phyloP scores from a whole-genome alignment of 129 eudicot genomes.

The Flaveria ramosissima region DNA sequence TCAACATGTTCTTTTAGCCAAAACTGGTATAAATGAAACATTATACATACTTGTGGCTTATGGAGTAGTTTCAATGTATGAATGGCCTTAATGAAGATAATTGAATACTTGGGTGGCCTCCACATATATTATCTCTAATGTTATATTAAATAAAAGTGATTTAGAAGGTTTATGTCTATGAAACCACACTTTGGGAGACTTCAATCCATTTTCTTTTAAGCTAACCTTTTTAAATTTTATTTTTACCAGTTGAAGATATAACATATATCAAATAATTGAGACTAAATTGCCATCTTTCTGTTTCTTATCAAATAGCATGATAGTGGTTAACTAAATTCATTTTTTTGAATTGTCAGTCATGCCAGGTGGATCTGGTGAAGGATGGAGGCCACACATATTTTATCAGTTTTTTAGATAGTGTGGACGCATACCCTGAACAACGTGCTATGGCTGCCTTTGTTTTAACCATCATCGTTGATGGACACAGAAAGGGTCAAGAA shows the following conservation, averaged over 20 bases:
- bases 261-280: not conserved
- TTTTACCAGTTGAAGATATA: not conserved
- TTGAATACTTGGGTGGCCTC: not conserved
- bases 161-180: not conserved
- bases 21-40: not conserved
- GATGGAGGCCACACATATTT: constrained; percentile 95
- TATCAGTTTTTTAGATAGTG: constrained; percentile 85
- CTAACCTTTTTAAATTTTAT: not conserved
- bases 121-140: not conserved
- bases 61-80: not conserved
- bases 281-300: not conserved
- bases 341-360: constrained; percentile 57
- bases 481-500: constrained; percentile 91
- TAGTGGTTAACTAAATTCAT: constrained; percentile 14
- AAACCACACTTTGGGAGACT: not conserved
- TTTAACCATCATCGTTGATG: constrained; percentile 93
- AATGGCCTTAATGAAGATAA: not conserved
- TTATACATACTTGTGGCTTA: not conserved
- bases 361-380: constrained; percentile 95
- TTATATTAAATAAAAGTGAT: not conserved
- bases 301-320: constrained; percentile 4
- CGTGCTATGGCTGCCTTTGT: constrained; percentile 99
- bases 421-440: constrained; percentile 97
- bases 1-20: not conserved
- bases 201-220: not conserved